Evolutionary conservation across 768 basidiomycete species (phyloP), one percentile per base, ranked within the genome.

Genomic region (Saitozyma podzolica): DNA sequence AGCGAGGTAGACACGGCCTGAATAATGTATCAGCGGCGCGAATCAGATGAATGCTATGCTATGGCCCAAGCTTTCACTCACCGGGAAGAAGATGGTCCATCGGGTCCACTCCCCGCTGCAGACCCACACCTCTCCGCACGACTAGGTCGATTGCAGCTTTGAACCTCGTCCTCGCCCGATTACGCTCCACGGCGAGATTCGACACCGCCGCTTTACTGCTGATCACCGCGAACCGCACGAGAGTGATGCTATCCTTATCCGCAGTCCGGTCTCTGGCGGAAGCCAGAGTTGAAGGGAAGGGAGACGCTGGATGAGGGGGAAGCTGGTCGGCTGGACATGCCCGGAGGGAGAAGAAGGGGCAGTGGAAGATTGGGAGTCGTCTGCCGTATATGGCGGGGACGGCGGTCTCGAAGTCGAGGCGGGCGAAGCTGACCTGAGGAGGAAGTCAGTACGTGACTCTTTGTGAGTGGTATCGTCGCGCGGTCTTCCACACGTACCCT

Each of bases 381-480:
- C 19, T 17, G 6, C n/a, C 2, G 11, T 17, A 7, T 49, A 59
- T 8, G 50, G 50, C 19, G 13, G 49, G 17, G 14, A 59, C 9
- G 17, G 50, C 58, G 16, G 49, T 51, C 3, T 59, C 58, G 19
- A 39, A 59, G 40, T 59, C 58, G 6, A 59, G 40, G 8, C 58
- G 58, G 6, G n/a, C 41, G 40, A 59, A 59, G 5, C 16, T n/a
- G 58, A 59, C 43, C 56, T 58, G 37, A 1, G 48, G 47, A 29
- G 2, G 29, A 5, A 29, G 29, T 29, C 29, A 29, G n/a, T n/a
- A n/a, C n/a, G n/a, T n/a, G n/a, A n/a, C n/a, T n/a, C n/a, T n/a
- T n/a, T n/a, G n/a, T n/a, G n/a, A n/a, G n/a, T n/a, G n/a, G n/a
- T n/a, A 29, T 29, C 29, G 29, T 29, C 2, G 2, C 29, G 29